A percentile compares a stretch with the other conserved stretches of the same genome.
These are phyloP conservation scores for Cladophialophora psammophila DNA, from an alignment of 2,329 filamentous ascomycete species.

Conservation along the genomic window DNA sequence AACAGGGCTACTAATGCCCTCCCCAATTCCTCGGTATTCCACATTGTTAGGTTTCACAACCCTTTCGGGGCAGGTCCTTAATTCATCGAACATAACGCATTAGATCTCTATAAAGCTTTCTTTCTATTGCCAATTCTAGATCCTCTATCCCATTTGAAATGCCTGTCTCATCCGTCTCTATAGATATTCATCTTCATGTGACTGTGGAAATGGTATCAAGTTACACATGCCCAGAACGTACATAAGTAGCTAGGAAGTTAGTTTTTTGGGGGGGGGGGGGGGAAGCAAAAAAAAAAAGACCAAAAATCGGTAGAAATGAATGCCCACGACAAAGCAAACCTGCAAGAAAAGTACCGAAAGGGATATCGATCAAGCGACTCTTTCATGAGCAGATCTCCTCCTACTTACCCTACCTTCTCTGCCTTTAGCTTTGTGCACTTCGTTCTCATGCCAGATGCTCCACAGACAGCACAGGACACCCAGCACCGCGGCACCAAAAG, in stretches of 20 bases:
- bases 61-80: too few species aligned
- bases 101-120: too few species aligned
- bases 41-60: too few species aligned
- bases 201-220: background rate
- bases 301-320: background rate
- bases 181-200: background rate
- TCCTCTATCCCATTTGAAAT: background rate
- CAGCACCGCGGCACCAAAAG: constrained; percentile 47
- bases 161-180: background rate
- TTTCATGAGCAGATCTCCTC: constrained; percentile 28
- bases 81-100: too few species aligned
- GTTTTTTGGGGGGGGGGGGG: too few species aligned
- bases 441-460: constrained; percentile 52
- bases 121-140: background rate
- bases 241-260: background rate
- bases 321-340: too few species aligned
- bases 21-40: too few species aligned
- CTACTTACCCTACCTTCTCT: constrained; percentile 22
- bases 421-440: constrained; percentile 39
- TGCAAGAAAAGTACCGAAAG: background rate
- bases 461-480: constrained; percentile 38
- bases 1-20: too few species aligned
- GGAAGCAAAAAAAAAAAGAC: background rate
- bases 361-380: constrained; percentile 23
- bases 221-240: background rate